Conservation (phyloP, 202 grass and related monocot genomes). For the Carex arenaria region DNA sequence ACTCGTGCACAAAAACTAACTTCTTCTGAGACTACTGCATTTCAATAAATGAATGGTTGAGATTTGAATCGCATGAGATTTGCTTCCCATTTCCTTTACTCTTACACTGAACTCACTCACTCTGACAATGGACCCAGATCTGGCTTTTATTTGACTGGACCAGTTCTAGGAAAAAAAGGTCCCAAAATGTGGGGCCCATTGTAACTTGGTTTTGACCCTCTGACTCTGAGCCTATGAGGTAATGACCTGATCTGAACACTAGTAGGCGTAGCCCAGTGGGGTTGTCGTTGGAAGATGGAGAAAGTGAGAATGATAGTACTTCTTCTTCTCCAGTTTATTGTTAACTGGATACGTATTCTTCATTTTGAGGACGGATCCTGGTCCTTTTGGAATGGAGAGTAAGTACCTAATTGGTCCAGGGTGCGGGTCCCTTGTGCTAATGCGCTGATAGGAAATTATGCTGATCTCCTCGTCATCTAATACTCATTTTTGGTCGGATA, state of each 20-base stretch:
- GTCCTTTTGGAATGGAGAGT: neutral
- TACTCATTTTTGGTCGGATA: neutral
- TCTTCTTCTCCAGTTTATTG: neutral
- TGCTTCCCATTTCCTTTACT: neutral
- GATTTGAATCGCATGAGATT: too few relatives aligned
- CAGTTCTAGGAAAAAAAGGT: neutral
- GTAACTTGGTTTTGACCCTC: neutral
- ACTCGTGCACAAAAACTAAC: too few relatives aligned
- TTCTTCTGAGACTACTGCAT: too few relatives aligned
- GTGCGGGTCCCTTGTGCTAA: neutral
- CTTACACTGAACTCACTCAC: neutral
- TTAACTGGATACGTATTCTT: neutral
- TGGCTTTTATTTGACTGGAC: neutral
- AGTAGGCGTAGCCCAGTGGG: neutral
- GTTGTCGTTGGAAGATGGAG: neutral
- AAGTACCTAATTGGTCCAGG: neutral
- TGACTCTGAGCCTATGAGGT: neutral
- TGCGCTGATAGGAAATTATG: conserved; percentile 2
- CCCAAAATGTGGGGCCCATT: neutral
- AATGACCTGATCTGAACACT: neutral
- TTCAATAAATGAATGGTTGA: too few relatives aligned
- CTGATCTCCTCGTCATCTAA: neutral
- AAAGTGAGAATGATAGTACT: neutral
- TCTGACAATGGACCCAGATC: neutral
- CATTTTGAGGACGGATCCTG: neutral